Conservation (phyloP, 768 basidiomycete genomes). For the Fomitopsis pulvina region DNA sequence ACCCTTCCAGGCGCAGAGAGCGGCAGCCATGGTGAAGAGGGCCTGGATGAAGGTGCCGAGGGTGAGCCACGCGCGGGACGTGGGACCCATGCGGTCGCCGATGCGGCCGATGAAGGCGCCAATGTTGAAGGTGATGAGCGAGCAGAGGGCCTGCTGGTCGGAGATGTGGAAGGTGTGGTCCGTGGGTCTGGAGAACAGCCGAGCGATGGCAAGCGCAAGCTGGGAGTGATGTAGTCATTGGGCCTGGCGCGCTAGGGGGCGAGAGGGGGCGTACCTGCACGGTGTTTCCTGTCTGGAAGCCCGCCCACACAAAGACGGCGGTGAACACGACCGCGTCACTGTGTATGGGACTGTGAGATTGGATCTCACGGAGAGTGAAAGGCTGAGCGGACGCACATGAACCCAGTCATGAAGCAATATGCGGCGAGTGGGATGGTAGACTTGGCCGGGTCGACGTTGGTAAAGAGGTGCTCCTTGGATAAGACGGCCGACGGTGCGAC, state of each 20-base stretch:
- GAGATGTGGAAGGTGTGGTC: constrained; percentile 66
- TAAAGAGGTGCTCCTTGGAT: constrained; percentile 18
- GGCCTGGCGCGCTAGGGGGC: background rate
- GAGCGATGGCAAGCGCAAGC: constrained; percentile 74
- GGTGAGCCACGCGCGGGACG: constrained; percentile 70
- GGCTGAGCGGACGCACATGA: constrained; percentile 43
- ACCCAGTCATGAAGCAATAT: constrained; percentile 78
- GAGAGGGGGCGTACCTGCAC: constrained; percentile 41
- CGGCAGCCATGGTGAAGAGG: constrained; percentile 67
- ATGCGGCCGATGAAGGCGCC: constrained; percentile 77
- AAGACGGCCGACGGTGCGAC: constrained; percentile 17
- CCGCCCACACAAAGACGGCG: constrained; percentile 79
- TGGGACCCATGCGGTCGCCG: constrained; percentile 76
- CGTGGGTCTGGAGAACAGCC: constrained; percentile 57
- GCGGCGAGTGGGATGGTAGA: constrained; percentile 50
- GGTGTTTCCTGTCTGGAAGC: constrained; percentile 79
- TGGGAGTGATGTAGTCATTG: constrained; percentile 23
- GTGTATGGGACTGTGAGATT: background rate
- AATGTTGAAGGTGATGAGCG: constrained; percentile 67
- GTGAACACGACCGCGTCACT: constrained; percentile 73
- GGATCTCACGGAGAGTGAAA: background rate
- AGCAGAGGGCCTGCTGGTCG: constrained; percentile 79
- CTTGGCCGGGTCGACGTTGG: constrained; percentile 45
- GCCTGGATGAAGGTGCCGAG: constrained; percentile 68
- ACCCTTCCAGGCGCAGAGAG: constrained; percentile 67